Percentiles rank a stretch among this genome's conserved stretches.
Conservation (phyloP, 148 eudicot genomes). For the Nyssa sinensis region DNA sequence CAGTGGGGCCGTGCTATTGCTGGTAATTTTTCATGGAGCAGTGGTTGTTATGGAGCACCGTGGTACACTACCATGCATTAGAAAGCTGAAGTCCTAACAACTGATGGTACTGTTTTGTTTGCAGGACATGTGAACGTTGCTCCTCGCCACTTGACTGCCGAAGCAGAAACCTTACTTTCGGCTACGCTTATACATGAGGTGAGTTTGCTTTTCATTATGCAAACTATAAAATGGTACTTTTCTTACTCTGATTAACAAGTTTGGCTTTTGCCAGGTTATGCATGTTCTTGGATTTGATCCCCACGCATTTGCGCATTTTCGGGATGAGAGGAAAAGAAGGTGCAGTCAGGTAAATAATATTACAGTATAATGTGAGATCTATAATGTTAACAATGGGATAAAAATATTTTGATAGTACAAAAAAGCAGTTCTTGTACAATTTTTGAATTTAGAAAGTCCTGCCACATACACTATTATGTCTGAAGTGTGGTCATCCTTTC, state of each 20-base stretch:
- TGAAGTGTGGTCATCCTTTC: not conserved
- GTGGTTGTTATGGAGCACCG: not conserved
- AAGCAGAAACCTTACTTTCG: conserved; percentile 92
- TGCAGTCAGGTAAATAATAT: conserved; percentile 62
- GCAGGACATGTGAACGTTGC: conserved; percentile 99
- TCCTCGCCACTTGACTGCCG: conserved; percentile 97
- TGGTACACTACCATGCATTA: not conserved
- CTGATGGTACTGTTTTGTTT: conserved; percentile 13
- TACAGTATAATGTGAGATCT: not conserved
- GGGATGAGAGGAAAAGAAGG: conserved; percentile 96
- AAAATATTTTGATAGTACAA: not conserved
- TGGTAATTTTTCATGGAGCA: conserved; percentile 44
- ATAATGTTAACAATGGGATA: not conserved
- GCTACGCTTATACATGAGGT: conserved; percentile 98
- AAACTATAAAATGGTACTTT: not conserved
- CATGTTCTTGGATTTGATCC: conserved; percentile 99
- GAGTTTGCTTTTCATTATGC: conserved; percentile 14
- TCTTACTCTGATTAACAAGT: conserved; percentile 3
- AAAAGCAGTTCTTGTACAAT: not conserved
- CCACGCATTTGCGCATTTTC: conserved; percentile 96
- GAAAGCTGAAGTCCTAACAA: not conserved
- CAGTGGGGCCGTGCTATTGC: conserved; percentile 99
- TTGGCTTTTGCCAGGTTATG: conserved; percentile 61
- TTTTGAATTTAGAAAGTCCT: not conserved
- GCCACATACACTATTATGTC: not conserved